Percentiles rank a stretch among this genome's conserved stretches.
Evolutionary conservation across 2,329 filamentous ascomycete species (phyloP).

Genomic region (Diaporthe aspalathi): DNA sequence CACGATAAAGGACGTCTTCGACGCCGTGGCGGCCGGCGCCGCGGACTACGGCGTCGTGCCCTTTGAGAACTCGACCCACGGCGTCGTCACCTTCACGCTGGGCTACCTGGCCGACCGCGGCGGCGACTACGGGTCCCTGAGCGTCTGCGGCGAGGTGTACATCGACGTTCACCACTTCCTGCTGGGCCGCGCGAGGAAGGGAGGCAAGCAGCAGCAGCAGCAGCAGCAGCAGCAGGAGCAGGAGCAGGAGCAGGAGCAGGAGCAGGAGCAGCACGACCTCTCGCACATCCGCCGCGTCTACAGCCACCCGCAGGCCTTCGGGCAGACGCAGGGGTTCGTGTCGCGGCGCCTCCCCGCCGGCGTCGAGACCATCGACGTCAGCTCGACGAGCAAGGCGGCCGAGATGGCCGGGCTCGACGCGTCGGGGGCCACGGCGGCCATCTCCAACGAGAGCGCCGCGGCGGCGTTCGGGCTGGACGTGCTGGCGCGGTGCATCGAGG

Average conservation of each 20-base stretch:
- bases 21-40: conserved; percentile 75
- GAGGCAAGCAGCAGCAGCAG: neutral
- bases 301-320: conserved; percentile 95
- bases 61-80: conserved; percentile 96
- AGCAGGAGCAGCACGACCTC: too few species aligned
- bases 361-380: conserved; percentile 84
- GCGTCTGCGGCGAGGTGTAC: conserved; percentile 86
- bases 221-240: too few species aligned
- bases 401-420: conserved; percentile 75
- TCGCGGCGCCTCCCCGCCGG: conserved; percentile 74
- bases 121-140: conserved; percentile 72
- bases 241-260: too few species aligned
- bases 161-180: conserved; percentile 90
- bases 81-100: conserved; percentile 88
- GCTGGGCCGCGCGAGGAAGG: conserved; percentile 62
- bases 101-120: conserved; percentile 86
- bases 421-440: conserved; percentile 75
- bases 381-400: conserved; percentile 86
- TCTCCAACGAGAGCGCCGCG: conserved; percentile 81
- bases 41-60: conserved; percentile 84
- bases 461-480: conserved; percentile 74
- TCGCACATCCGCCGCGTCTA: conserved; percentile 80
- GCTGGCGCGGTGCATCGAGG: conserved; percentile 77
- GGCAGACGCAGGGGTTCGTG: conserved; percentile 86
- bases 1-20: conserved; percentile 79